Conservation (phyloP, 2,329 filamentous ascomycete genomes). For the Leptodontidium sp. region DNA sequence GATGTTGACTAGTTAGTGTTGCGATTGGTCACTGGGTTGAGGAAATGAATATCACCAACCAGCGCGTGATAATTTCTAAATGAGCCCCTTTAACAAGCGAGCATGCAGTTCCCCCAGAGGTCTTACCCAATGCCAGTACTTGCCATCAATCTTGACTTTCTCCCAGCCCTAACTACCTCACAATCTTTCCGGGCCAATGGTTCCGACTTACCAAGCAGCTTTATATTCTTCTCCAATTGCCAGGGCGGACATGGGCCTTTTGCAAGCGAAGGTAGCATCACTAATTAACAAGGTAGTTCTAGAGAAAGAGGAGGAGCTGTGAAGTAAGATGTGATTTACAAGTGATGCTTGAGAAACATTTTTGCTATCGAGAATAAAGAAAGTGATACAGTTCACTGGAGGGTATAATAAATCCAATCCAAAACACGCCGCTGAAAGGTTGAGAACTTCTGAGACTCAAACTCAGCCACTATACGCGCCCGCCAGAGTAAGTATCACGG, state of each 20-base stretch:
- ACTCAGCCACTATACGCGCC: slow-evolving; percentile 19
- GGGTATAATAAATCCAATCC: slow-evolving; percentile 9
- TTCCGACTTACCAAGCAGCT: slow-evolving; percentile 68
- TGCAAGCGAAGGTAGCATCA: not conserved
- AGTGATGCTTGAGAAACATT: too few relatives aligned
- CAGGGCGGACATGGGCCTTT: not conserved
- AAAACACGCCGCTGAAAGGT: not conserved
- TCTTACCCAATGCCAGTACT: slow-evolving; percentile 52
- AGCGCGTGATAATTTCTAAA: not conserved
- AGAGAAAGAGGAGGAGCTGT: not conserved
- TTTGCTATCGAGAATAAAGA: not conserved
- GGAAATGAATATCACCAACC: not conserved
- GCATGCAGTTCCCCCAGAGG: not conserved
- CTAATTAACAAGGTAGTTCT: not conserved
- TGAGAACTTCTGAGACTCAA: not conserved
- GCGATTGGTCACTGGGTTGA: not conserved
- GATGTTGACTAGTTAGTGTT: slow-evolving; percentile 58
- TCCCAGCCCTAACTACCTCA: slow-evolving; percentile 80
- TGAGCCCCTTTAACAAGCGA: not conserved
- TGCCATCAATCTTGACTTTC: slow-evolving; percentile 66
- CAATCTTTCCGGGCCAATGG: slow-evolving; percentile 78
- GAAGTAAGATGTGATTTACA: too few relatives aligned
- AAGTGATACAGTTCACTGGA: not conserved
- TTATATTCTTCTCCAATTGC: slow-evolving; percentile 66
- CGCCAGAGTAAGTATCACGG: slow-evolving; percentile 15